These are phyloP conservation scores for Candida mattraensis DNA, from an alignment of 805 yeast species.

Conservation along the genomic window DNA sequence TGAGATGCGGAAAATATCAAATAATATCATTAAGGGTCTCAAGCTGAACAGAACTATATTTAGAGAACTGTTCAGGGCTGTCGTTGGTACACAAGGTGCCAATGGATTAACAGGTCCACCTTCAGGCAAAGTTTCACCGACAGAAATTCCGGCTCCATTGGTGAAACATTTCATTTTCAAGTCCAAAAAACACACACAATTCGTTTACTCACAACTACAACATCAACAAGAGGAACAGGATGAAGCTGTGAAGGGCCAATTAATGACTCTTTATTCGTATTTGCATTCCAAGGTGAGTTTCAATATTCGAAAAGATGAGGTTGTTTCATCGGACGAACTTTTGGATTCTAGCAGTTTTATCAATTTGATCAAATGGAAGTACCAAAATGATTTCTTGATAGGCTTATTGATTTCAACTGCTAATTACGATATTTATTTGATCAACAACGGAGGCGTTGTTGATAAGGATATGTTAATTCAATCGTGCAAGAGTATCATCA, in stretches of 20 bases:
- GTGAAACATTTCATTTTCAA: constrained; percentile 83
- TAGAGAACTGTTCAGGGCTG: constrained; percentile 29
- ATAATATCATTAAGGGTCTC: constrained; percentile 47
- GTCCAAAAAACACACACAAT: constrained; percentile 67
- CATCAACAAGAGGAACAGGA: constrained; percentile 19
- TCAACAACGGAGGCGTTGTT: constrained; percentile 54
- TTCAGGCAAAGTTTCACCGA: constrained; percentile 42
- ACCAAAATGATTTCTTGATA: constrained; percentile 23
- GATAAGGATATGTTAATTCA: constrained; percentile 56
- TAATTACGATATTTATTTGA: constrained; percentile 59
- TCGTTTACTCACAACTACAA: constrained; percentile 34
- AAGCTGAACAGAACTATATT: constrained; percentile 36
- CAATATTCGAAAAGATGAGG: constrained; percentile 12
- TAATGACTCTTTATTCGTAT: constrained; percentile 30
- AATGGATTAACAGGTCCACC: constrained; percentile 30
- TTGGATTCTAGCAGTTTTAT: constrained; percentile 25
- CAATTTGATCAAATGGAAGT: constrained; percentile 27
- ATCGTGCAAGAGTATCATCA: constrained; percentile 62
- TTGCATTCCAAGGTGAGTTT: constrained; percentile 18
- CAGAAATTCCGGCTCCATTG: constrained; percentile 54
- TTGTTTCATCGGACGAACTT: constrained; percentile 10
- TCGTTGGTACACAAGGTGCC: constrained; percentile 31
- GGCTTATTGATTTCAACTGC: constrained; percentile 32
- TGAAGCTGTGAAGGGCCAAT: constrained; percentile 23
- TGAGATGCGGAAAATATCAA: constrained; percentile 64